Evolutionary conservation across 2,329 filamentous ascomycete genomes (phyloP), one percentile per base, ranked within the genome.

Genomic region (Leptographium procerum): DNA sequence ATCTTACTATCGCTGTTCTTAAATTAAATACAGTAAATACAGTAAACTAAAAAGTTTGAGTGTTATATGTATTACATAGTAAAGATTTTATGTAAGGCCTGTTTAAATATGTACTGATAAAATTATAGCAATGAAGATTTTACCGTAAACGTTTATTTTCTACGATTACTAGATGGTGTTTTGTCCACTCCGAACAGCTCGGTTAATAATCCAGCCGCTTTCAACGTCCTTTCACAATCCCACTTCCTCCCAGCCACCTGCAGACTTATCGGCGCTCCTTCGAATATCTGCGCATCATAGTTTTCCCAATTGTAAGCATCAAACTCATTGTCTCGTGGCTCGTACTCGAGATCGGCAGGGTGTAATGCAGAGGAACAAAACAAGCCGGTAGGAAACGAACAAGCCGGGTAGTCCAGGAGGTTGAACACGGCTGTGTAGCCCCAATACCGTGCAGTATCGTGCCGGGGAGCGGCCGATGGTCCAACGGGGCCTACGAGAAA

Each of bases 221-320:
- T 45, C 16, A 45, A 22, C 16, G 43, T 45, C 43, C 43, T 45
- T 14, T 45, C 43, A 14, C 43, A 45, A 19, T 45, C 43, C 43
- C 43, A 45, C 10, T n/a, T 45, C 22, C 43, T 45, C 43, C 43
- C 43, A 45, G 43, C 43, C 8, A 45, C 2, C 14, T 55, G 52
- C 22, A 55, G 34, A 31, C 33, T 43, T 33, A 55, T 55, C 36
- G 52, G 52, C 14, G 34, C 52, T 6, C 52, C 52, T 33, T 55
- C 34, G 24, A 43, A 55, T 8, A 55, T 45, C 11, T 55, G 9
- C 4, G 52, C n/a, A 13, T 55, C 52, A 16, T 55, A 55, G 36
- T 55, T 55, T 1, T 55, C 13, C 52, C 52, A 55, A 36, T 55
- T 55, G 24, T 55, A 55, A 6, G 52, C 52, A 19, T 55, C 52